phyloP scores from a whole-genome alignment of 208 protist genomes.

The Trypanosoma platydactyli region DNA sequence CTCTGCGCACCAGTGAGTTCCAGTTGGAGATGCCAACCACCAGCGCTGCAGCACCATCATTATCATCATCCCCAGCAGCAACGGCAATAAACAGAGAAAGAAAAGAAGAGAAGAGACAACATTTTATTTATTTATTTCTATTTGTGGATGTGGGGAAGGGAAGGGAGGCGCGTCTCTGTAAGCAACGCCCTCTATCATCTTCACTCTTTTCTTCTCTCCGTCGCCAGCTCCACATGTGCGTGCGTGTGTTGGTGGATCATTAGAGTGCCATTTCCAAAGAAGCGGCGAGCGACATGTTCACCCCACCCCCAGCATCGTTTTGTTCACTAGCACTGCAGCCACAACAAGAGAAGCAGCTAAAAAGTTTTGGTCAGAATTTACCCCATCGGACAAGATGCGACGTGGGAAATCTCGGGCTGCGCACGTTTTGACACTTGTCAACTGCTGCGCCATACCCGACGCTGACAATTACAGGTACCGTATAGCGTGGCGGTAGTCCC shows the following conservation, averaged over 20 bases:
- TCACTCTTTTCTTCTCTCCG: too few relatives aligned
- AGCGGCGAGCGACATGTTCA: too few relatives aligned
- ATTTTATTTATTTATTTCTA: conserved; percentile 5
- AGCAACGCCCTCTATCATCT: too few relatives aligned
- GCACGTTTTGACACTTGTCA: conserved; percentile 15
- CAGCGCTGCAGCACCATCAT: too few relatives aligned
- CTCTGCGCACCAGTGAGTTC: too few relatives aligned
- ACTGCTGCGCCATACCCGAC: conserved; percentile 50
- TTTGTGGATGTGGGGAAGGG: conserved; percentile 5
- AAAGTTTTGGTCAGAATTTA: conserved; percentile 30
- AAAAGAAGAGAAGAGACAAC: background rate
- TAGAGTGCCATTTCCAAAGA: too few relatives aligned
- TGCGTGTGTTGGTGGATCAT: too few relatives aligned
- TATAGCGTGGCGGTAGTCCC: conserved; percentile 70
- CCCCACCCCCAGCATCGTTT: background rate
- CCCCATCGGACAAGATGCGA: conserved; percentile 63
- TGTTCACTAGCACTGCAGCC: background rate
- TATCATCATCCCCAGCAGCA: too few relatives aligned
- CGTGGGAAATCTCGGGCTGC: conserved; percentile 50
- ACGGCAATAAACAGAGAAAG: conserved; percentile 6
- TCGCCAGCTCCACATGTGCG: too few relatives aligned
- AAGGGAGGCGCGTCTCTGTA: too few relatives aligned
- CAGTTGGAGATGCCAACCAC: too few relatives aligned
- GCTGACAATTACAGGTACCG: conserved; percentile 75
- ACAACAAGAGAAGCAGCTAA: too few relatives aligned